Evolutionary conservation across 2,329 filamentous ascomycete genomes (phyloP).

Genomic region (Leptographium procerum): DNA sequence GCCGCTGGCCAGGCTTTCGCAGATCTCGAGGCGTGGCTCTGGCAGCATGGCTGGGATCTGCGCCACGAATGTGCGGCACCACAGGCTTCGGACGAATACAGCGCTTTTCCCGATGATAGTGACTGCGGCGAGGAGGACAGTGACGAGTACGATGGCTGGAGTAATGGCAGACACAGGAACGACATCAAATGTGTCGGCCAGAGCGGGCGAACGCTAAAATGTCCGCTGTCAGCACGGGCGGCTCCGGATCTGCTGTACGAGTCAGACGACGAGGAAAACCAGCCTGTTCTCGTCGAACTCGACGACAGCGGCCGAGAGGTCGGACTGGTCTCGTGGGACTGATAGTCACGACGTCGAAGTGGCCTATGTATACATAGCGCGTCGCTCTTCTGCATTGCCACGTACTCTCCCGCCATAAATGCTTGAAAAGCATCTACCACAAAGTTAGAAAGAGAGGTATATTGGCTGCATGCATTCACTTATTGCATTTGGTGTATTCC

Average conservation of each 20-base stretch:
- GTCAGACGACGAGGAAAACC: conserved; percentile 33
- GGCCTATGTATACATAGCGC: no score
- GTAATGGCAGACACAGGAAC: background rate
- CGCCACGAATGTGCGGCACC: conserved; percentile 37
- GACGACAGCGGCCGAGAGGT: conserved; percentile 40
- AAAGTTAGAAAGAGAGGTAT: no score
- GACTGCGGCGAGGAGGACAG: conserved; percentile 10
- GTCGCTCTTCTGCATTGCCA: no score
- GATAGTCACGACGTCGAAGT: background rate
- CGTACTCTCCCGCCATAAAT: no score
- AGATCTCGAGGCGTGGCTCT: conserved; percentile 35
- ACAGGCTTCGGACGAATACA: conserved; percentile 25
- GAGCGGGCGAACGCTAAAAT: background rate
- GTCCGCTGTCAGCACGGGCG: background rate
- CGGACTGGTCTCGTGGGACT: conserved; percentile 38
- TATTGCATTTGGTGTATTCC: no score
- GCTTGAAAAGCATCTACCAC: no score
- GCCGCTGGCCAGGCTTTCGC: conserved; percentile 37
- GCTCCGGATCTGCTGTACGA: conserved; percentile 1
- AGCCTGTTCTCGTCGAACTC: conserved; percentile 40
- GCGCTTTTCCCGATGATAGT: background rate
- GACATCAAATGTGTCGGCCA: background rate
- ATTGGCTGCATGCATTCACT: no score
- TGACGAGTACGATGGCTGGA: conserved; percentile 19
- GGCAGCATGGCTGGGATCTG: conserved; percentile 44